These are phyloP conservation scores for Inga laurina DNA, from an alignment of 306 rosid genomes.

Conservation along the genomic window DNA sequence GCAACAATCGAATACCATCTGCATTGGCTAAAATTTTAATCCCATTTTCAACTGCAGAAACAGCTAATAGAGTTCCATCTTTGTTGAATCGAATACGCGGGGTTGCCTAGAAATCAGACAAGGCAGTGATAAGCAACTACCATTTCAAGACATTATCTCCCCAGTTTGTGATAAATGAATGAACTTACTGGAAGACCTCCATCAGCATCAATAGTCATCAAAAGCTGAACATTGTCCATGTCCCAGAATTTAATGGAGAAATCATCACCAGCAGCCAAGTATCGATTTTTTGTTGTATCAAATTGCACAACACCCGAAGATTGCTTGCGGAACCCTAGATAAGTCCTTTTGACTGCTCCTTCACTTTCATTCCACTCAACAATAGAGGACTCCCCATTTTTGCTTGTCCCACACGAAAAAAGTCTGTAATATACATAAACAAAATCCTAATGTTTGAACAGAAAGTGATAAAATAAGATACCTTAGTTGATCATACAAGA, in stretches of 20 bases:
- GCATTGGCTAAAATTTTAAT: constrained; percentile 82
- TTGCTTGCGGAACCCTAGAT: constrained; percentile 84
- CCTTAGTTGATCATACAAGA: constrained; percentile 12
- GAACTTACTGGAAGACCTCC: constrained; percentile 93
- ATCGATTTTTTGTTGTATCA: constrained; percentile 88
- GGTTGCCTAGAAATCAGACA: constrained; percentile 66
- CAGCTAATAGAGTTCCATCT: constrained; percentile 92
- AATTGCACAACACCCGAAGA: constrained; percentile 89
- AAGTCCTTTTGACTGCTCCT: constrained; percentile 94
- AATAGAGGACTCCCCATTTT: constrained; percentile 86
- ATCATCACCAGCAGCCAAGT: constrained; percentile 96
- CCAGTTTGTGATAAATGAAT: constrained; percentile 23
- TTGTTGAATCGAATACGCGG: constrained; percentile 97
- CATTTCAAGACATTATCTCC: constrained; percentile 1
- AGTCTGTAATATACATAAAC: constrained; percentile 52
- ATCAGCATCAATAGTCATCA: constrained; percentile 87
- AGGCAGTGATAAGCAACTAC: constrained; percentile 34
- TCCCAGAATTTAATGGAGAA: constrained; percentile 97
- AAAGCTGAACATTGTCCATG: constrained; percentile 91
- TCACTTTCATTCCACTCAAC: constrained; percentile 99
- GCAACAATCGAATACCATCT: constrained; percentile 69
- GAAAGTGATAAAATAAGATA: constrained; percentile 3
- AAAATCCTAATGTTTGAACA: background rate
- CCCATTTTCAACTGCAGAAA: constrained; percentile 90
- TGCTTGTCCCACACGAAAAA: constrained; percentile 96